These are phyloP conservation scores for Monosporascus sp. DNA, from an alignment of 2,329 filamentous ascomycete species.

Conservation along the genomic window DNA sequence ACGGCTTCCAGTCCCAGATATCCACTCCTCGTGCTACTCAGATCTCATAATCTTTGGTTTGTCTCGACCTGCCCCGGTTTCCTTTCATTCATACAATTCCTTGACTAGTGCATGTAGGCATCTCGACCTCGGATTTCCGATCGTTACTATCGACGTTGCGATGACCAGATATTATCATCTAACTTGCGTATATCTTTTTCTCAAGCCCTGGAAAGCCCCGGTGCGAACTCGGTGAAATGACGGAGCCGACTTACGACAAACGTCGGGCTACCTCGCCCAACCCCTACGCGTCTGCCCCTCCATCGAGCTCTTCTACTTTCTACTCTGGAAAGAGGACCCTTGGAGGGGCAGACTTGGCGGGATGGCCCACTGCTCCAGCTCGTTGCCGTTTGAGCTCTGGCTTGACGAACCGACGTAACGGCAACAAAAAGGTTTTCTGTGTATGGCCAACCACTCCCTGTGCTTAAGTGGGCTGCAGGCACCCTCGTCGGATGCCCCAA, in stretches of 20 bases:
- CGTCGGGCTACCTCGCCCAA: slow-evolving; percentile 2
- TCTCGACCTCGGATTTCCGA: too few relatives aligned
- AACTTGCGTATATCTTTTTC: too few relatives aligned
- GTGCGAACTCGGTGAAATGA: slow-evolving; percentile 19
- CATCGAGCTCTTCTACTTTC: slow-evolving; percentile 5
- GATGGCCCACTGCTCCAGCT: neutral
- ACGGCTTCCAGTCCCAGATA: too few relatives aligned
- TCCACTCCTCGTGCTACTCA: neutral
- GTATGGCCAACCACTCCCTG: slow-evolving; percentile 4
- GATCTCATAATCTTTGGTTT: neutral
- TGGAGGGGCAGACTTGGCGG: slow-evolving; percentile 12
- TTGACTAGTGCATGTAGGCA: too few relatives aligned
- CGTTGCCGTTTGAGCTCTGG: neutral
- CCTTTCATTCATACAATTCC: neutral
- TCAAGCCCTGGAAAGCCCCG: slow-evolving; percentile 3
- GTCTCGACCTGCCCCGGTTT: neutral
- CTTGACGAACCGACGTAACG: neutral
- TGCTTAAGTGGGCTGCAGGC: slow-evolving; percentile 15
- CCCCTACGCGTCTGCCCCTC: slow-evolving; percentile 6
- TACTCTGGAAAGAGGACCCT: slow-evolving; percentile 4
- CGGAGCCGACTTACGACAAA: slow-evolving; percentile 10
- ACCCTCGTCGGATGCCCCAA: slow-evolving; percentile 11
- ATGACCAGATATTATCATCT: slow-evolving; percentile 8
- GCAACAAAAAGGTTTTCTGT: slow-evolving; percentile 6
- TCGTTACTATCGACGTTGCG: neutral